These are phyloP conservation scores for Diplodia seriata DNA, from an alignment of 2,329 filamentous ascomycete genomes.

Conservation along the genomic window DNA sequence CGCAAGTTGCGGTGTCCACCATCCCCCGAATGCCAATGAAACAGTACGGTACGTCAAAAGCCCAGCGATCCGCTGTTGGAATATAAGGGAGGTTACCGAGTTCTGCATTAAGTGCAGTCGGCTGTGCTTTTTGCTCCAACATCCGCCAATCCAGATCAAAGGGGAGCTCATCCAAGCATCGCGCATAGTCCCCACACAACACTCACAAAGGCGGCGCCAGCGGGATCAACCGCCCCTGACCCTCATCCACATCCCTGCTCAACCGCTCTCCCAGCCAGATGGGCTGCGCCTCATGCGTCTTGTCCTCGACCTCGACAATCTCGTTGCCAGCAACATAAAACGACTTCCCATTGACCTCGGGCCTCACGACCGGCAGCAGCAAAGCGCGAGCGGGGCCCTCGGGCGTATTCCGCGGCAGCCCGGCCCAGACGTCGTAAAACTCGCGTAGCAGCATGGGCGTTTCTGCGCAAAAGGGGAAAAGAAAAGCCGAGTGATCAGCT, in stretches of 20 bases:
- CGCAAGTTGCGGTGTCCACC: too few species aligned
- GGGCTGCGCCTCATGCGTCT: conserved; percentile 38
- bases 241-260: conserved; percentile 37
- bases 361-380: conserved; percentile 38
- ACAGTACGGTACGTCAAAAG: too few species aligned
- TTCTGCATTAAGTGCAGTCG: too few species aligned
- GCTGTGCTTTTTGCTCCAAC: too few species aligned
- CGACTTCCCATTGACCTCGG: conserved; percentile 37
- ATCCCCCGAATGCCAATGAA: too few species aligned
- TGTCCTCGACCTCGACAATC: conserved; percentile 40
- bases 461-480: conserved; percentile 2
- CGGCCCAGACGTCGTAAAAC: conserved; percentile 36
- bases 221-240: conserved; percentile 35
- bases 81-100: too few species aligned
- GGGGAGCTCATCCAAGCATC: too few species aligned
- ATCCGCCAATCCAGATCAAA: too few species aligned
- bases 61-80: too few species aligned
- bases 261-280: conserved; percentile 40
- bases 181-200: not conserved
- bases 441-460: conserved; percentile 30
- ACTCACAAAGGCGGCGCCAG: conserved; percentile 3
- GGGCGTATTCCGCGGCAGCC: conserved; percentile 38
- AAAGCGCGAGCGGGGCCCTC: conserved; percentile 39
- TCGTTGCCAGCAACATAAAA: conserved; percentile 38
- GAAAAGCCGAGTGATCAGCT: too few species aligned